phyloP scores from a whole-genome alignment of 805 yeast species.

The Kockiozyma suomiensis region DNA sequence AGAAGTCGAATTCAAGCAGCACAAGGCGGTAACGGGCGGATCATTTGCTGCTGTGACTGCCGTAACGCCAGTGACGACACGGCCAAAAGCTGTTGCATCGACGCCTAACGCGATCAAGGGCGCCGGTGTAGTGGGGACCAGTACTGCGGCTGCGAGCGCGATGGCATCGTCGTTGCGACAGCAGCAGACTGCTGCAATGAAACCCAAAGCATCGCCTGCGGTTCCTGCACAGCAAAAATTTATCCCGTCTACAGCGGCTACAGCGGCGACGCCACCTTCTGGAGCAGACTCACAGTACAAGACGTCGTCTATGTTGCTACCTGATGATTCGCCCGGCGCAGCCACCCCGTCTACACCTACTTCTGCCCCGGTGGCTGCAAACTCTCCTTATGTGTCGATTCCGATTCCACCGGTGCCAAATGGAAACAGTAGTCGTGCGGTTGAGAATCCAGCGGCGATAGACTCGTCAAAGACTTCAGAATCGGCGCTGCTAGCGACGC shows the following conservation, averaged over 20 bases:
- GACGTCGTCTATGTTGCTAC: slow-evolving; percentile 5
- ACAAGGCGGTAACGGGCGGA: slow-evolving; percentile 21
- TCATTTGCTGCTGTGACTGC: neutral
- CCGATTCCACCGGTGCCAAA: slow-evolving; percentile 6
- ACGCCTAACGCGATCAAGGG: neutral
- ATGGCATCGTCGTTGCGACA: neutral
- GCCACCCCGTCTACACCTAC: neutral
- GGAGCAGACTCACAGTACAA: neutral
- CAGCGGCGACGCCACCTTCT: neutral
- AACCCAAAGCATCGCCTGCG: neutral
- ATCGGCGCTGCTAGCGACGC: neutral
- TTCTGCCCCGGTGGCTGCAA: neutral
- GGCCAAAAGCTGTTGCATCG: neutral
- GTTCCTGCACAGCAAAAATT: slow-evolving; percentile 3
- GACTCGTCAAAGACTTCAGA: neutral
- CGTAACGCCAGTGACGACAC: neutral
- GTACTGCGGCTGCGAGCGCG: neutral
- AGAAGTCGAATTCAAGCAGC: slow-evolving; percentile 41
- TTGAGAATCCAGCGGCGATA: neutral
- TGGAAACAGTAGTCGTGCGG: neutral
- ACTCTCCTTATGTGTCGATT: slow-evolving; percentile 5
- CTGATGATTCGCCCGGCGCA: neutral
- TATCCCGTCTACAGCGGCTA: slow-evolving; percentile 1
- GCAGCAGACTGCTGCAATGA: neutral
- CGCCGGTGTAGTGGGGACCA: neutral